phyloP scores from a whole-genome alignment of 2,329 filamentous ascomycete species.

The Purpureocillium takamizusanense region DNA sequence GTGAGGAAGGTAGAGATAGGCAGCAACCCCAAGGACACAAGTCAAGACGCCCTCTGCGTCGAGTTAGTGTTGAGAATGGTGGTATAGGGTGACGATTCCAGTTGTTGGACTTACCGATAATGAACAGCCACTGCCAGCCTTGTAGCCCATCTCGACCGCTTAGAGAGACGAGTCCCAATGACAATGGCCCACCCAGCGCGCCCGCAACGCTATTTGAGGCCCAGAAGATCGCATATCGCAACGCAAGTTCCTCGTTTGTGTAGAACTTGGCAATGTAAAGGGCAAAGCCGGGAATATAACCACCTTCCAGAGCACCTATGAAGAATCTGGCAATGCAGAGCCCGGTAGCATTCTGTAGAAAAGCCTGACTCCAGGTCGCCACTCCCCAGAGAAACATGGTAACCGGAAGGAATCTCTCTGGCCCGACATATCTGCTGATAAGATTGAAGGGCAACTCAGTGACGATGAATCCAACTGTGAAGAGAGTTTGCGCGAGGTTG shows the following conservation, averaged over 20 bases:
- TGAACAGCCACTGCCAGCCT: constrained; percentile 22
- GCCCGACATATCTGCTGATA: constrained; percentile 16
- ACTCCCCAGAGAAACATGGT: constrained; percentile 21
- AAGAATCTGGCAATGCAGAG: constrained; percentile 18
- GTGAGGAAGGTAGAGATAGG: constrained; percentile 19
- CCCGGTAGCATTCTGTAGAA: constrained; percentile 13
- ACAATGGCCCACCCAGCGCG: constrained; percentile 15
- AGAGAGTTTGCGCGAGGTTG: constrained; percentile 42
- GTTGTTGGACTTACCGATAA: constrained; percentile 15
- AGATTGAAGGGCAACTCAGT: constrained; percentile 25
- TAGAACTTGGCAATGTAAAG: constrained; percentile 21
- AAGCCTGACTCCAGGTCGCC: constrained; percentile 18
- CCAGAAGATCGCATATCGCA: constrained; percentile 20
- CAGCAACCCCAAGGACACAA: constrained; percentile 11
- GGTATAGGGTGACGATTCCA: too few species aligned
- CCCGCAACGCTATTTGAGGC: constrained; percentile 18
- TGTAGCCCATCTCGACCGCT: constrained; percentile 12
- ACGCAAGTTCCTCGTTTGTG: constrained; percentile 17
- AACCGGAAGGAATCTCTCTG: constrained; percentile 17
- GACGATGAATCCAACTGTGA: constrained; percentile 39
- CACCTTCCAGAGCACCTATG: constrained; percentile 19
- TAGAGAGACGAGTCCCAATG: constrained; percentile 17
- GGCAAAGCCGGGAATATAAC: constrained; percentile 21
- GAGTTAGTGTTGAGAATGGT: too few species aligned
- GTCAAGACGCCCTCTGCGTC: constrained; percentile 16